Conservation (phyloP, 495 filamentous ascomycete genomes). For the Pseudoneurospora amorphoporcata region DNA sequence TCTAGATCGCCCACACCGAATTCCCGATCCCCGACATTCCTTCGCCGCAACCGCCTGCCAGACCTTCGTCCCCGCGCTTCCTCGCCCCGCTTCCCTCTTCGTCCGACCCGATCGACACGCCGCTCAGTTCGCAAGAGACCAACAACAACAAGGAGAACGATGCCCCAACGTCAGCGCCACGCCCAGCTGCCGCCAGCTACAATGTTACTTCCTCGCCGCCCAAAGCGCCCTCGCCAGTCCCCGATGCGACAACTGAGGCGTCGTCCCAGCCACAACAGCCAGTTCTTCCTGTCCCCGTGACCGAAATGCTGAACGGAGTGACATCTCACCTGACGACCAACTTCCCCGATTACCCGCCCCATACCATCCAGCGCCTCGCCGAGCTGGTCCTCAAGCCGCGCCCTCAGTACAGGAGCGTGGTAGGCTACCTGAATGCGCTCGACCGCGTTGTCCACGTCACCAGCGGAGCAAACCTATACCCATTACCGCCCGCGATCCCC, state of each 20-base stretch:
- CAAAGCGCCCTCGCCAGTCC: neutral
- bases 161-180: conserved; percentile 17
- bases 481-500: conserved; percentile 55
- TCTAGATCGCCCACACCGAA: conserved; percentile 30
- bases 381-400: conserved; percentile 78
- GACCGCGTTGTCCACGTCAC: conserved; percentile 89
- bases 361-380: conserved; percentile 85
- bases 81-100: conserved; percentile 34
- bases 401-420: conserved; percentile 67
- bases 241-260: neutral
- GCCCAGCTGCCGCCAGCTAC: conserved; percentile 10
- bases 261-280: neutral
- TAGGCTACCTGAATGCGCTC: conserved; percentile 79
- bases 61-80: conserved; percentile 31
- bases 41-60: conserved; percentile 18
- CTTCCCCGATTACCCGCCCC: conserved; percentile 70
- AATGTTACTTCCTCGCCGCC: conserved; percentile 7
- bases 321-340: conserved; percentile 52
- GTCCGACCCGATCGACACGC: conserved; percentile 31
- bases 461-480: conserved; percentile 70
- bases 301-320: conserved; percentile 54
- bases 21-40: conserved; percentile 36
- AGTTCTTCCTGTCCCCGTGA: conserved; percentile 53
- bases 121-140: conserved; percentile 34
- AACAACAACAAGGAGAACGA: conserved; percentile 38